Base-by-base conservation (phyloP, 345 rosid species). In the Noccaea bulbosa region DNA sequence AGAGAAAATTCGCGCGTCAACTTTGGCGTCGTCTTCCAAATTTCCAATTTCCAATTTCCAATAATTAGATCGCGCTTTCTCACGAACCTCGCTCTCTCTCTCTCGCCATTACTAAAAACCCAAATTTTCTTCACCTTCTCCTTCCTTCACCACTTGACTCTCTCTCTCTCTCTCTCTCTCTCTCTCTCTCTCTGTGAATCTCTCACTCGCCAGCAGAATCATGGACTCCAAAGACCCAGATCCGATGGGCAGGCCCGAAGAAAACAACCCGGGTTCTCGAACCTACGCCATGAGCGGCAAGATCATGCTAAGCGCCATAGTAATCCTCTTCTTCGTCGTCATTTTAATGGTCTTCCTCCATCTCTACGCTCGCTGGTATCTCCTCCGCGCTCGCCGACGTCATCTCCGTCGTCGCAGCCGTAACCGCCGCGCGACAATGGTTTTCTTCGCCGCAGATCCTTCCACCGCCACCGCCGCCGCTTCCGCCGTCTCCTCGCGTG, bases 351-450 rank as follows among this genome's bases (percentile, higher is more conserved):
- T 89, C 48, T 73, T 69, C 52, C 83, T 94, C 81, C 97, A 92
- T 44, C 87, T 94, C 68, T 94, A 87, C 82, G 89, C 90, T n/a
- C 96, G 98, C 22, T 92, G 96, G 96, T 87, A 83, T 81, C 84
- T 86, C 54, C 85, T 84, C 82, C 91, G 78, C 6, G 79, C 87
- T 3, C 85, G 83, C 7, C 80, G 85, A 66, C 89, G 86, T 11
- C 83, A 80, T 30, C 8, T 47, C 41, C 83, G 68, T 12, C 93
- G 88, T 10, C 70, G 62, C 40, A 73, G 71, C 32, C 79, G 82
- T 47, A 61, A 51, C 50, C 83, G 85, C 17, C 83, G 85, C 2
- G 63, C 88, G 5, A 81, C 83, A 0, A 64, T 91, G 53, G 83
- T 92, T 10, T 86, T 90, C 77, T 83, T 75, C 71, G 77, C 80